Base-by-base conservation (phyloP, 2,329 filamentous ascomycete species). In the Pezicula neosporulosa region DNA sequence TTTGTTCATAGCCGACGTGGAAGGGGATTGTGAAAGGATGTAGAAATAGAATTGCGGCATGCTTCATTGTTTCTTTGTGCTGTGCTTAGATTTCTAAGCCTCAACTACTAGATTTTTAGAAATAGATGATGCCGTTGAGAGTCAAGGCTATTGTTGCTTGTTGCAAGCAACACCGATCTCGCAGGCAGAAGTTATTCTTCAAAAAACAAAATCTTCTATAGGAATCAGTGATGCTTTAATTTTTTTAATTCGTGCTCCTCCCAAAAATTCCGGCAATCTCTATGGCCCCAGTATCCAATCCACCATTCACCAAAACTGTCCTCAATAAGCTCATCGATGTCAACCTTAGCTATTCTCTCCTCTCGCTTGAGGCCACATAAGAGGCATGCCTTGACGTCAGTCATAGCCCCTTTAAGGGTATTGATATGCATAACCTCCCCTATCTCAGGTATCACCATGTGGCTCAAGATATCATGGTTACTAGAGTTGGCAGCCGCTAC, bases 291-390 rank as follows among this genome's bases (percentile, higher is more conserved):
- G 67, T 93, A 86, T 43, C 97, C 91, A 39, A 87, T 77, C 93
- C 93, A 97, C 90, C 91, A 97, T 72, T 97, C 93, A 12, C 90
- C 91, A 74, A 97, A 97, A 67, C 88, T 91, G 68, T 97, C 93
- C 62, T 93, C 85, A 8, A 95, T 83, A 24, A 85, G 78, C 48
- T 83, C 74, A 63, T 85, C 78, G 48, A 85, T 72, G 66, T 86
- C 80, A 33, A 94, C 80, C 63, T 85, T 90, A 18, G 73, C 69
- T 10, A 97, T 77, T 46, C 93, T 80, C 71, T 97, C 93, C 38
- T 96, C 90, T 57, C 93, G 77, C 72, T 89, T 94, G 57, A 97
- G 70, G 0, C 93, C 93, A 68, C 93, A 97, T 30, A 97, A 74
- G 47, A 92, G 80, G 70, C 93, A 97, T 1, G 86, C 75, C 68